Base-by-base conservation (phyloP, 2,329 filamentous ascomycete genomes). In the Parafenestella ontariensis region DNA sequence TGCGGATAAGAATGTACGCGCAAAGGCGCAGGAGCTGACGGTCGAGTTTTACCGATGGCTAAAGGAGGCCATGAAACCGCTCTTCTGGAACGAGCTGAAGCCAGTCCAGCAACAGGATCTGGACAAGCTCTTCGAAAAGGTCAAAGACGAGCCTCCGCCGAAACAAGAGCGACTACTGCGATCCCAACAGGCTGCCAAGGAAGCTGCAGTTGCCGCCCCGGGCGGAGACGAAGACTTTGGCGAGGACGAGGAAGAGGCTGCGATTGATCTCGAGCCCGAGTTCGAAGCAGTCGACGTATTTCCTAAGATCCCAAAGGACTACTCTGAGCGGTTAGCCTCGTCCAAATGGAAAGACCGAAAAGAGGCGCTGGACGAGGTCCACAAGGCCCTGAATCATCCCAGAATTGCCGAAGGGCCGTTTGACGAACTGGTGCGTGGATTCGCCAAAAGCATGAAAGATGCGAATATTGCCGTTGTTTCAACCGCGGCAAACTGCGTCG, bases 271-370 rank as follows among this genome's bases (percentile, higher is more conserved):
- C 11, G 81, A 82, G 54, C 79, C 80, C 1, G 81, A 82, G 46
- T 80, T 90, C 31, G 93, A 96, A 71, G 91, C 94, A 0, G 89
- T 97, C 55, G 92, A 99, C 72, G 87, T 97, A 1, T 77, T 91
- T 51, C 83, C 89, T 33, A 95, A 94, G 66, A 82, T 98, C 3
- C 90, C 94, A 0, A 86, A 87, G 34, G 88, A 92, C 72, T 93
- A 97, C 62, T 84, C 86, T 61, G 95, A 99, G 20, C 87, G 89
- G 54, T 80, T 99, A 26, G 89, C 85, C 0, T 98, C 94, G 9
- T 89, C 93, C 0, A 99, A 99, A 74, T 99, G 95, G 95, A 99
- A 99, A 73, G 96, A 99, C 64, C 85, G 95, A 58, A 99, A 99
- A 76, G 95, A 99, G 65, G 91, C 91, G 0, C 82, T 98, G 3